Percentiles rank a stretch among this genome's conserved stretches.
Conservation (phyloP, 2,329 filamentous ascomycete species). For the Diaporthe eres region DNA sequence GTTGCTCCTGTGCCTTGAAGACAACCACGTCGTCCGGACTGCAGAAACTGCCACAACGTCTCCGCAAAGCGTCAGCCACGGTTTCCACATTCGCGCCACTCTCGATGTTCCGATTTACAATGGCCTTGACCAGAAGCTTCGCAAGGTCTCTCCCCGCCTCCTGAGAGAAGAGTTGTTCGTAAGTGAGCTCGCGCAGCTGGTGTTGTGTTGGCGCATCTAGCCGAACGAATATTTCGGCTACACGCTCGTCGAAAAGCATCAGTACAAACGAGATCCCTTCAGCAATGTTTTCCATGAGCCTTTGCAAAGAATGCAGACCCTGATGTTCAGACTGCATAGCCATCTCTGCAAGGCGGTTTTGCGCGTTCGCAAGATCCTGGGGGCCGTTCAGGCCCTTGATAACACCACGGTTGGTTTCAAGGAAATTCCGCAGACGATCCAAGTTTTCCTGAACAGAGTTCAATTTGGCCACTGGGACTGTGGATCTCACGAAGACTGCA, state of each 20-base stretch:
- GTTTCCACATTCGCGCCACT: constrained; percentile 98
- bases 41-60: constrained; percentile 96
- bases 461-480: constrained; percentile 77
- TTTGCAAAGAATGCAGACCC: constrained; percentile 87
- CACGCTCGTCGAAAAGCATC: constrained; percentile 93
- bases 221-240: constrained; percentile 86
- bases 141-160: constrained; percentile 87
- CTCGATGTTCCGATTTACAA: constrained; percentile 97
- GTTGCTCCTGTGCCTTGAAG: constrained; percentile 96
- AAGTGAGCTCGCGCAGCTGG: constrained; percentile 83
- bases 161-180: constrained; percentile 88
- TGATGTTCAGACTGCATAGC: constrained; percentile 95
- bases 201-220: constrained; percentile 79
- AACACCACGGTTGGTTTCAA: constrained; percentile 88
- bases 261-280: constrained; percentile 97
- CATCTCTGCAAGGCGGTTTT: constrained; percentile 90
- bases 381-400: constrained; percentile 96
- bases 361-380: constrained; percentile 82
- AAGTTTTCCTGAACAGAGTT: constrained; percentile 84
- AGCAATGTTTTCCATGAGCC: constrained; percentile 89
- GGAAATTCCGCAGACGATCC: constrained; percentile 83
- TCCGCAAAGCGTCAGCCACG: constrained; percentile 91
- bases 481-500: constrained; percentile 75
- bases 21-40: constrained; percentile 97
- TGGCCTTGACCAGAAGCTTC: constrained; percentile 95